phyloP scores from a whole-genome alignment of 345 rosid species.

The Ailanthus altissimus region DNA sequence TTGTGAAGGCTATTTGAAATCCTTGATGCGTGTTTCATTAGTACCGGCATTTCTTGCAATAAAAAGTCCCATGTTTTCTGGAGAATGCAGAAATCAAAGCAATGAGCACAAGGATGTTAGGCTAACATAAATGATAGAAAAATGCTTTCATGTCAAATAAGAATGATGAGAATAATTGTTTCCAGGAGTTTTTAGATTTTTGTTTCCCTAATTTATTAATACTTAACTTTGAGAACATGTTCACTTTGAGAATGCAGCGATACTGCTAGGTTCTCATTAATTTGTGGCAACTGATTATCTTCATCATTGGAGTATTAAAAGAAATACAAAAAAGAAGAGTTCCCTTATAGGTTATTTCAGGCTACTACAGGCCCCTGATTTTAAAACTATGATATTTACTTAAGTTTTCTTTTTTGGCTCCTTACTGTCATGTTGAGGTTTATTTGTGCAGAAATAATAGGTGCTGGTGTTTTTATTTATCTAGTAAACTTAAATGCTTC shows the following conservation, averaged over 20 bases:
- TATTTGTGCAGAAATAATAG: slow-evolving; percentile 26
- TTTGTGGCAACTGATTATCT: too few relatives aligned
- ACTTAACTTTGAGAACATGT: not conserved
- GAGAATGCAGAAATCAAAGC: not conserved
- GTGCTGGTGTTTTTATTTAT: not conserved
- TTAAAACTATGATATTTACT: not conserved
- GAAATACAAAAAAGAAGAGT: not conserved
- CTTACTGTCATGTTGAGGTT: slow-evolving; percentile 20
- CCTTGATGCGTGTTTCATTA: not conserved
- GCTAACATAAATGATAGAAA: not conserved
- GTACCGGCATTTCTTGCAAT: not conserved
- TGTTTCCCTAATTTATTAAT: not conserved
- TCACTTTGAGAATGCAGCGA: not conserved
- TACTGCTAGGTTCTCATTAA: not conserved
- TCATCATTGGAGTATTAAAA: not conserved
- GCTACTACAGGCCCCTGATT: not conserved
- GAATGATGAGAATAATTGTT: not conserved
- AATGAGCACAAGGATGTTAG: not conserved
- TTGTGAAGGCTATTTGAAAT: too few relatives aligned
- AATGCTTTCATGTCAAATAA: not conserved
- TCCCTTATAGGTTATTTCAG: not conserved
- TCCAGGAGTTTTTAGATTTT: not conserved
- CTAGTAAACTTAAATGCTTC: not conserved
- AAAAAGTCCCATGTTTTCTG: not conserved
- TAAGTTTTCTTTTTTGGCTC: not conserved